These are phyloP conservation scores for Vachellia pachyceras DNA, from an alignment of 306 rosid species.

Conservation along the genomic window DNA sequence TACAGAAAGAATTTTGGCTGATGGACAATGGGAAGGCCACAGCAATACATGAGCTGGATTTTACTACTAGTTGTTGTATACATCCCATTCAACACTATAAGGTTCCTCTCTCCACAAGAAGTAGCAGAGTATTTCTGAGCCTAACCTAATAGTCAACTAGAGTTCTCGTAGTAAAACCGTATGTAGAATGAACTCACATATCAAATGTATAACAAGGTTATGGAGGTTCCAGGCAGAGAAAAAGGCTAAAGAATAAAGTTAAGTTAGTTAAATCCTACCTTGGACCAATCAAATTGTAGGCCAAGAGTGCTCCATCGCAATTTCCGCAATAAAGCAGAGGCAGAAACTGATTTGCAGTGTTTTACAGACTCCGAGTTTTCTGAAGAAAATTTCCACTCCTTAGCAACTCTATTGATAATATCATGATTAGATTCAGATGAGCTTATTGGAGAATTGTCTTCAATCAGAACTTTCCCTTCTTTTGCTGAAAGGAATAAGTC, in stretches of 20 bases:
- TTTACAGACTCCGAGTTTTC: constrained; percentile 48
- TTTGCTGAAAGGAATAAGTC: constrained; percentile 68
- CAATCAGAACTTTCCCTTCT: constrained; percentile 61
- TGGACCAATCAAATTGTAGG: constrained; percentile 94
- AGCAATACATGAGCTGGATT: background rate
- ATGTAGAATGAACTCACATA: background rate
- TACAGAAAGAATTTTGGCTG: background rate
- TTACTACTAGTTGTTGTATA: constrained; percentile 21
- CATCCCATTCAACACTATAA: constrained; percentile 12
- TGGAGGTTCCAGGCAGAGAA: background rate
- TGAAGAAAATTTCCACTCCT: constrained; percentile 56
- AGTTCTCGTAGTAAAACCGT: constrained; percentile 29
- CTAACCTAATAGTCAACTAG: constrained; percentile 8
- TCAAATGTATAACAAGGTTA: background rate
- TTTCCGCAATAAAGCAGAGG: constrained; percentile 69
- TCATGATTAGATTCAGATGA: constrained; percentile 42
- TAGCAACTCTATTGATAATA: constrained; percentile 26
- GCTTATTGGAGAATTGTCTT: constrained; percentile 39
- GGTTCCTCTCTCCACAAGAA: constrained; percentile 14
- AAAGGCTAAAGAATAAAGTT: constrained; percentile 6
- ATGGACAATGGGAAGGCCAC: background rate
- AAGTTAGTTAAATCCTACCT: constrained; percentile 49
- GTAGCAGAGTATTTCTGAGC: constrained; percentile 18
- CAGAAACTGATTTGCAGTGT: constrained; percentile 59
- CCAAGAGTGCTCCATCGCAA: constrained; percentile 99